A percentile compares a stretch with the other conserved stretches of the same genome.
phyloP scores from a whole-genome alignment of 257 asterid species.

The Rubia yunnanensis region DNA sequence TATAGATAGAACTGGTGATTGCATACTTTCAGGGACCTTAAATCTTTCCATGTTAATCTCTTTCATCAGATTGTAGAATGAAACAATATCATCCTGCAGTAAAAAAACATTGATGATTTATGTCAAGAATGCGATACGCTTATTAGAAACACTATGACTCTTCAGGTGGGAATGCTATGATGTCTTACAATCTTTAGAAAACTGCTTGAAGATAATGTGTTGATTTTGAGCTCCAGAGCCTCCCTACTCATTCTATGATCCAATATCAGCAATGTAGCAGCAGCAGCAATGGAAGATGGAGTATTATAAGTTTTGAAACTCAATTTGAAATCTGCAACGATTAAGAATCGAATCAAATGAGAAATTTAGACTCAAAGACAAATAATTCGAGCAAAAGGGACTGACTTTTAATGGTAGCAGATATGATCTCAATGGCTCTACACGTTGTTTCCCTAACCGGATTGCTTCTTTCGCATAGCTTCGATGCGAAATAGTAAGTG shows the following conservation, averaged over 20 bases:
- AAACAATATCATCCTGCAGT: slow-evolving; percentile 41
- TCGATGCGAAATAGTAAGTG: slow-evolving; percentile 30
- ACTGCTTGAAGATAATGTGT: slow-evolving; percentile 17
- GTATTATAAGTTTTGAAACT: slow-evolving; percentile 28
- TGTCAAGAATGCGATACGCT: no score
- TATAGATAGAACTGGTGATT: slow-evolving; percentile 33
- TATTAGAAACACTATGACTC: background rate
- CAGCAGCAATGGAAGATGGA: slow-evolving; percentile 58
- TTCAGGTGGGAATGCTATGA: background rate
- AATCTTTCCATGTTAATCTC: slow-evolving; percentile 18
- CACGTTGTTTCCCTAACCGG: slow-evolving; percentile 11
- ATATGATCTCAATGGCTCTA: slow-evolving; percentile 21
- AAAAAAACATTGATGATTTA: background rate
- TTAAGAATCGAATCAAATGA: background rate
- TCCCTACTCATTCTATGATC: slow-evolving; percentile 31
- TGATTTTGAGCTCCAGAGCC: slow-evolving; percentile 27
- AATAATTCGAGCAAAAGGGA: background rate
- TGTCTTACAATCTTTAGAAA: slow-evolving; percentile 34
- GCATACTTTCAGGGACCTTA: slow-evolving; percentile 12
- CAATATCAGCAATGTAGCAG: slow-evolving; percentile 48
- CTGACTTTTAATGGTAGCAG: slow-evolving; percentile 31
- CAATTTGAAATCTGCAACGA: slow-evolving; percentile 34
- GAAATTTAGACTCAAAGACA: background rate
- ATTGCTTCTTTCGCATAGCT: slow-evolving; percentile 13
- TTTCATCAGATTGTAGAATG: slow-evolving; percentile 30